Conservation (phyloP, 768 basidiomycete species). For the Nevesoporus exiguus region DNA sequence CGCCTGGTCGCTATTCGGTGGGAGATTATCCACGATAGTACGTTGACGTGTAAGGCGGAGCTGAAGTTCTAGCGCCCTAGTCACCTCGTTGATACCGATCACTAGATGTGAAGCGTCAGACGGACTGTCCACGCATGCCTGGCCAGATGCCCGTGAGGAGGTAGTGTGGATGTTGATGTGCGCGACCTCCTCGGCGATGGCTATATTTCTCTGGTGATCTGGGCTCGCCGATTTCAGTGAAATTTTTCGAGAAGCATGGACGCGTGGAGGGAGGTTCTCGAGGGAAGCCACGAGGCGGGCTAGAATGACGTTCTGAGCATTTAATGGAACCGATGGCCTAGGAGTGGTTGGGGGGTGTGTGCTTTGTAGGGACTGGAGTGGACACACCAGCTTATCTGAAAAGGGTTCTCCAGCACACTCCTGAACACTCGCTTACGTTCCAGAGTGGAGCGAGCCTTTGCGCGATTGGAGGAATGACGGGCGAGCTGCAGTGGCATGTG, state of each 20-base stretch:
- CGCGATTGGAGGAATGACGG: slow-evolving; percentile 61
- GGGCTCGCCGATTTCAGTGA: not conserved
- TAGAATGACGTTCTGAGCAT: slow-evolving; percentile 60
- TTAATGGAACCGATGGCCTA: slow-evolving; percentile 63
- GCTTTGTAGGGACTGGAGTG: slow-evolving; percentile 1
- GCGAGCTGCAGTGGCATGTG: slow-evolving; percentile 29
- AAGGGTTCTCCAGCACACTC: slow-evolving; percentile 69
- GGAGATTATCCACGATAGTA: slow-evolving; percentile 1
- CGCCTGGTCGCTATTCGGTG: not conserved
- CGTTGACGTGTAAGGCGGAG: slow-evolving; percentile 32
- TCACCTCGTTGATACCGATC: slow-evolving; percentile 80
- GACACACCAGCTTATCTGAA: slow-evolving; percentile 61
- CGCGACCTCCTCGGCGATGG: slow-evolving; percentile 23
- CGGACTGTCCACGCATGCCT: not conserved
- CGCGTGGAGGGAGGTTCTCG: slow-evolving; percentile 42
- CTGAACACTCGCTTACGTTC: slow-evolving; percentile 69
- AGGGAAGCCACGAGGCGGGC: slow-evolving; percentile 49
- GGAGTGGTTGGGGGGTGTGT: not conserved
- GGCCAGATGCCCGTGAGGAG: not conserved
- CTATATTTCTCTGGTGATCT: slow-evolving; percentile 16
- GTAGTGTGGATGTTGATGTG: not conserved
- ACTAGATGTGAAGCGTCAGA: slow-evolving; percentile 34
- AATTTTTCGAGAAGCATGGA: slow-evolving; percentile 22
- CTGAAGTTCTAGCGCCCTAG: slow-evolving; percentile 65
- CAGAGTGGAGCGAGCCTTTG: slow-evolving; percentile 37